Base-by-base conservation (phyloP, 2,329 filamentous ascomycete species). In the Calycina marina region DNA sequence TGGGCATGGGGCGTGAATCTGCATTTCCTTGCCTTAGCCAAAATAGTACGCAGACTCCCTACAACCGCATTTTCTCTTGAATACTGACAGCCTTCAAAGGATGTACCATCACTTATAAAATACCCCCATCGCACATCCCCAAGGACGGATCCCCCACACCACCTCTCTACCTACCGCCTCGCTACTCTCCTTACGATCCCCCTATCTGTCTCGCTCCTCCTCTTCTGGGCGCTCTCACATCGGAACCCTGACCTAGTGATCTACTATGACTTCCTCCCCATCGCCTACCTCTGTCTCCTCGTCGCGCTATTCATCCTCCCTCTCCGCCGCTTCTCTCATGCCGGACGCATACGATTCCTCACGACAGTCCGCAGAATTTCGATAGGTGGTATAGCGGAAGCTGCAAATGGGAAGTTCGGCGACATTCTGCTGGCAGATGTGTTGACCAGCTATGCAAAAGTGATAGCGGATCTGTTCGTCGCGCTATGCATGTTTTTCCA, bases 1-100 rank as follows among this genome's bases (percentile, higher is more conserved):
- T 96, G 88, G 88, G 85, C 83, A 54, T 98, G 88, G 85, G 85
- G 78, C 43, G 58, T 80, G 46, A 96, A 94, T 60, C 72, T 96
- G 25, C 85, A 94, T 53, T 86, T 83, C 59, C 74, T 96, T 38
- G 67, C 77, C 48, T 59, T 72, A 37, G 64, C 75, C 49, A 80
- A 80, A 53, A 92, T 98, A 60, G 71, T 74, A 56, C 39, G 64
- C 53, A 28, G 24, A 16, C 25, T 25, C 35, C 35, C 29, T 25
- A 14, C 14, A 28, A n/a, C 27, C 28, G 32, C 26, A 28, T 31
- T 11, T 30, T 18, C 30, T 26, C 27, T 30, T 31, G 27, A 39
- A 38, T 34, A 31, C 32, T 40, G 30, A 41, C 31, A 52, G 28
- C 33, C 28, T 17, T 25, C 18, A 18, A 39, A 73, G 69, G 84